Base-by-base conservation (phyloP, 2,329 filamentous ascomycete species). In the Sporothrix variecibatus region DNA sequence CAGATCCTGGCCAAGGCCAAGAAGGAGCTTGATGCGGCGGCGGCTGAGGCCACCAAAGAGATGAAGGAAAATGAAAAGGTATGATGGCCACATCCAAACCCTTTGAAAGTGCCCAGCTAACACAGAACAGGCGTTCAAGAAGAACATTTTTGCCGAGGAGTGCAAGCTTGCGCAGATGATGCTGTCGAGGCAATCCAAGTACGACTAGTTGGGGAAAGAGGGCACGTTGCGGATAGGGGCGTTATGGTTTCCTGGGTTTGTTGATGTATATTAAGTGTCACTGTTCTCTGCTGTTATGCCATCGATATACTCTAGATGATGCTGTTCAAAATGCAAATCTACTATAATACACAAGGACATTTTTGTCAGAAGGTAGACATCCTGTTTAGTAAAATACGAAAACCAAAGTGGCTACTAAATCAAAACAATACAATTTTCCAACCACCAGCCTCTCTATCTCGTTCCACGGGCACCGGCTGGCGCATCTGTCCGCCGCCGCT, bases 401-500 rank as follows among this genome's bases (percentile, higher is more conserved):
- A 12, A 15, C 31, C 17, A 20, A 11, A 31, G 8, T 17, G 56
- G 15, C 2, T 15, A 4, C 56, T 28, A 15, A 34, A 34, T 60
- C 23, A 56, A 56, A 56, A 56, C 51, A 56, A 28, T 9, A n/a
- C 28, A 60, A 17, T 5, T 28, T 11, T 23, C 15, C 6, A 3
- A 1, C 26, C 28, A 20, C 17, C 15, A 15, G 31, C 38, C n/a
- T 20, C 11, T 26, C 28, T 56, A 87, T 78, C 82, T 83, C 34
- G 82, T 88, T 6, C 87, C 88, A 76, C 81, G 86, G 3, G 91
- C 90, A 2, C 91, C 90, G 20, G 86, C 85, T 1, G 91, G 91
- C 17, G 87, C 91, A 79, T 91, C 89, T 17, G 85, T 81, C 77
- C 91, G 87, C 78, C 90, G 84, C 79, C 87, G 90, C 80, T 89